Base-by-base conservation (phyloP, 176 grass and related monocot genomes). In the Oryza glaberrima region DNA sequence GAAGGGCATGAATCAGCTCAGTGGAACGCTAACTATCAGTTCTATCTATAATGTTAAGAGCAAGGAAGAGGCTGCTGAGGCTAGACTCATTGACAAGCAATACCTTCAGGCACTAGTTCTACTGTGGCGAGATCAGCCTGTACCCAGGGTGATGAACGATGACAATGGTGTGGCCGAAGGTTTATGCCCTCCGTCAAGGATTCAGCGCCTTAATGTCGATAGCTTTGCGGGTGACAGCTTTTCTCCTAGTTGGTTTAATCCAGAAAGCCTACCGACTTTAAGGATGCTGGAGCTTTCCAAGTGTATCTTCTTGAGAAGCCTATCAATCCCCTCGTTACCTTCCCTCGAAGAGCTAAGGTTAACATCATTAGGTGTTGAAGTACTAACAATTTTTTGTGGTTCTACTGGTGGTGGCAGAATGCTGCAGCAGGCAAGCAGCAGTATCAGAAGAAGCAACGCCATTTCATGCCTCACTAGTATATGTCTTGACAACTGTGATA, bases 1-100 rank as follows among this genome's bases (percentile, higher is more conserved):
- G 77, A 81, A 85, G 69, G 16, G 40, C 74, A 86, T 90, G 82
- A 90, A 84, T 56, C 83, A 86, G 38, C 63, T 90, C n/a, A 79
- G 25, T 68, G 74, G 70, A 60, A 70, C 3, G 22, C 70, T 89
- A 22, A 13, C 0, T 64, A 70, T 89, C 51, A 80, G 7, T 56
- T 19, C 16, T 75, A 68, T 85, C 71, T 12, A 6, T 69, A 30
- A 36, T 44, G 44, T 85, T 13, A 13, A 14, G 45, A 68, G 45
- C 36, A 35, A 61, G 34, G 61, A 85, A 26, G 82, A 80, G 30
- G 82, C 87, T 76, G 77, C 47, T 32, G 77, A 69, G 80, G 87
- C 87, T 48, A 81, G 56, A 17, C 87, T 89, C 77, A 51, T 77
- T 32, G 79, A 75, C 20, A 89, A 85, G 68, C 70, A 67, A 46